These are phyloP conservation scores for Cenchrus purpureus DNA, from an alignment of 176 grass and related monocot genomes.

Conservation along the genomic window DNA sequence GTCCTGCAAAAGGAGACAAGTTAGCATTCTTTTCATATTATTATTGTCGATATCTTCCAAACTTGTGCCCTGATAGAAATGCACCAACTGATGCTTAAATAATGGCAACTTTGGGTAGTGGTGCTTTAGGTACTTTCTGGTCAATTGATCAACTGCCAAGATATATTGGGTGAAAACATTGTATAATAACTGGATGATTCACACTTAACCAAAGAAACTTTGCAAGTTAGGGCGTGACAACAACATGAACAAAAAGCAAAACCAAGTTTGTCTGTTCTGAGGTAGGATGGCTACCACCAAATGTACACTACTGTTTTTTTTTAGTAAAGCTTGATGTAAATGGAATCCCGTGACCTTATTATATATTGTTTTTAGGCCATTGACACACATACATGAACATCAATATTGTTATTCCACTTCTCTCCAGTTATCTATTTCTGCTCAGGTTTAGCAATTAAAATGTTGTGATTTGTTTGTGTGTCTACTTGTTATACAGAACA, in stretches of 20 bases:
- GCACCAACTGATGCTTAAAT: conserved; percentile 40
- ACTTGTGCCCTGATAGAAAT: conserved; percentile 25
- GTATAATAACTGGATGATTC: conserved; percentile 25
- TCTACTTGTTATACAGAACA: conserved; percentile 52
- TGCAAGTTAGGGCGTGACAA: conserved; percentile 43
- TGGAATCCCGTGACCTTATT: conserved; percentile 17
- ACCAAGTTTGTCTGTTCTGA: conserved; percentile 41
- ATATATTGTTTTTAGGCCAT: conserved; percentile 28
- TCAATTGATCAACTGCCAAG: conserved; percentile 50
- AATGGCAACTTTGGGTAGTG: conserved; percentile 41
- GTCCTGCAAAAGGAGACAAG: conserved; percentile 41
- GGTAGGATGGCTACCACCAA: conserved; percentile 58
- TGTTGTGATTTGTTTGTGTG: conserved; percentile 2
- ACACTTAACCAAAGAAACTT: conserved; percentile 38
- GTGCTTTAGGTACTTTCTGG: conserved; percentile 47
- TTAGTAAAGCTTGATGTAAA: conserved; percentile 45
- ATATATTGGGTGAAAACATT: conserved; percentile 29
- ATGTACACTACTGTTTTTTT: conserved; percentile 41
- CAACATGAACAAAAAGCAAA: conserved; percentile 50
- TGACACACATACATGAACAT: background rate
- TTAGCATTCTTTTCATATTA: conserved; percentile 34
- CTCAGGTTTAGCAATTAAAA: background rate
- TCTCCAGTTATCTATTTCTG: background rate
- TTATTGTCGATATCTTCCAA: conserved; percentile 45
- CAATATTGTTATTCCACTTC: conserved; percentile 12